Conservation (phyloP, 1,284 basidiomycete genomes). For the Stereum hirsutum region DNA sequence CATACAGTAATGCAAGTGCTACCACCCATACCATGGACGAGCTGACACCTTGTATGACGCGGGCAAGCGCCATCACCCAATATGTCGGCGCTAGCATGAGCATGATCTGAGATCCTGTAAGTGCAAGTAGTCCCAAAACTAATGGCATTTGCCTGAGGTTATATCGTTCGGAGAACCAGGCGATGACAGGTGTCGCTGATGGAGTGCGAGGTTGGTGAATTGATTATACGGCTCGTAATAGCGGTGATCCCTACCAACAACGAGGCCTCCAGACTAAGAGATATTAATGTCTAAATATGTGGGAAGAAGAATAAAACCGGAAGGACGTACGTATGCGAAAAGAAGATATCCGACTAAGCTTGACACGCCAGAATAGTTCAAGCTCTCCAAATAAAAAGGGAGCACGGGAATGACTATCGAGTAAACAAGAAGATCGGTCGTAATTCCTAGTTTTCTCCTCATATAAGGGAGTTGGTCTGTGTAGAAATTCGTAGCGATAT, state of each 20-base stretch:
- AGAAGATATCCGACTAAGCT: slow-evolving; percentile 60
- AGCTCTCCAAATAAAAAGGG: slow-evolving; percentile 58
- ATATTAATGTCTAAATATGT: neutral
- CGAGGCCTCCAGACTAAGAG: slow-evolving; percentile 23
- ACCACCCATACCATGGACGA: slow-evolving; percentile 73
- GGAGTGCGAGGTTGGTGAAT: neutral
- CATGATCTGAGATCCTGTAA: slow-evolving; percentile 55
- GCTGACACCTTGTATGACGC: slow-evolving; percentile 64
- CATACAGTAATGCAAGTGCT: slow-evolving; percentile 62
- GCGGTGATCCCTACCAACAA: slow-evolving; percentile 16
- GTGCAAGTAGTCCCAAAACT: slow-evolving; percentile 43
- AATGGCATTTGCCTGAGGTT: slow-evolving; percentile 49
- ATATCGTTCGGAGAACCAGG: slow-evolving; percentile 57
- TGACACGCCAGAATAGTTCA: slow-evolving; percentile 45
- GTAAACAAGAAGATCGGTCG: slow-evolving; percentile 57
- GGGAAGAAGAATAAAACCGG: too few relatives aligned
- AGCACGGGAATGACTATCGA: slow-evolving; percentile 68
- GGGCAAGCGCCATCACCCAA: slow-evolving; percentile 63
- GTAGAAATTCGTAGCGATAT: neutral
- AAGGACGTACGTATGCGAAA: slow-evolving; percentile 46
- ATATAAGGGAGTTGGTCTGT: neutral
- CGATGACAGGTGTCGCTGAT: slow-evolving; percentile 62
- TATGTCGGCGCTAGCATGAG: slow-evolving; percentile 72
- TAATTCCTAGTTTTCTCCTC: too few relatives aligned
- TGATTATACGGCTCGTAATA: neutral